phyloP scores from a whole-genome alignment of 2,329 filamentous ascomycete species.

The Lachnellula cervina region DNA sequence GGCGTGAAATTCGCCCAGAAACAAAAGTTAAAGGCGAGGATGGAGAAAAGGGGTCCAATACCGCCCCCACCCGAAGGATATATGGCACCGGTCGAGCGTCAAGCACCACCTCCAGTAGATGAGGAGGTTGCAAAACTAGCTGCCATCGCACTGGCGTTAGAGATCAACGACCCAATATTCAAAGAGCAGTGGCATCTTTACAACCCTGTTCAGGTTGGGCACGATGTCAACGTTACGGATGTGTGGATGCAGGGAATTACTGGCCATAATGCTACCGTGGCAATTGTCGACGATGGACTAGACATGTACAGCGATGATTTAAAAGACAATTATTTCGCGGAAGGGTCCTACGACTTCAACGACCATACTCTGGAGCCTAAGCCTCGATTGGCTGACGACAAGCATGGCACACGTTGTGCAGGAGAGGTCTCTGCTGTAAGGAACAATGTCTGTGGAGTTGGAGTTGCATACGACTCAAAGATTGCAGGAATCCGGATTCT shows the following conservation, averaged over 20 bases:
- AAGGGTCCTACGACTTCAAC: slow-evolving; percentile 95
- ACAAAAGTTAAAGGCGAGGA: slow-evolving; percentile 56
- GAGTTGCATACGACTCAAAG: slow-evolving; percentile 87
- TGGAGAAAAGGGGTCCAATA: slow-evolving; percentile 48
- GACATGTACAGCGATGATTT: slow-evolving; percentile 95
- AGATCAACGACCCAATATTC: slow-evolving; percentile 87
- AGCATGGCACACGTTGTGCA: slow-evolving; percentile 88
- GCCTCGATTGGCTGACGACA: slow-evolving; percentile 78
- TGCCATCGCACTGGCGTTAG: slow-evolving; percentile 59
- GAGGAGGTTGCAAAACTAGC: slow-evolving; percentile 52
- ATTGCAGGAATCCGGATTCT: slow-evolving; percentile 91
- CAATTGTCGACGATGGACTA: slow-evolving; percentile 92
- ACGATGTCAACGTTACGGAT: slow-evolving; percentile 95
- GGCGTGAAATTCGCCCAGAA: slow-evolving; percentile 76
- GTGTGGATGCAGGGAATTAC: slow-evolving; percentile 90
- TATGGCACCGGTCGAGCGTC: slow-evolving; percentile 14
- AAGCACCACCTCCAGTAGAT: slow-evolving; percentile 15
- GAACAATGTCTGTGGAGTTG: slow-evolving; percentile 92
- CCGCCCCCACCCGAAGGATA: slow-evolving; percentile 23
- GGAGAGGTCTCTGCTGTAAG: slow-evolving; percentile 89
- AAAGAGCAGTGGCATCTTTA: slow-evolving; percentile 91
- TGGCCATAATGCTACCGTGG: slow-evolving; percentile 81
- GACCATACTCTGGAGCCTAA: slow-evolving; percentile 73
- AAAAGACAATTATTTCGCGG: slow-evolving; percentile 87
- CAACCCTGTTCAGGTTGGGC: slow-evolving; percentile 73